These are phyloP conservation scores for Chlamydomonas sp. DNA, from an alignment of 139 green algal species.

Conservation along the genomic window DNA sequence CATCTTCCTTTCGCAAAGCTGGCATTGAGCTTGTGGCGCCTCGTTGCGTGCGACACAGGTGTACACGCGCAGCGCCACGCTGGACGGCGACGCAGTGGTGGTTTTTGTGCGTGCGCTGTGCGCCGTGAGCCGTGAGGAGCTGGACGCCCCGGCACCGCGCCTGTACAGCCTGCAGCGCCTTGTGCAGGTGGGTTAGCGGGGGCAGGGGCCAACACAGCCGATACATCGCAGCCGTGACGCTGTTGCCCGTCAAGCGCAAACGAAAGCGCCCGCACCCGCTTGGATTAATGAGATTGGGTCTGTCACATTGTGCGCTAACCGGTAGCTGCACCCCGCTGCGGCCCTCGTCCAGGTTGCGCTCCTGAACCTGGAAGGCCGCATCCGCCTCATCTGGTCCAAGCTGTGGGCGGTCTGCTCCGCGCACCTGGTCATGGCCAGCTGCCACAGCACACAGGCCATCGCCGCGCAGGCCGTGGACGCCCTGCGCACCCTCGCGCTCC, in stretches of 20 bases:
- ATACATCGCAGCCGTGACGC: too few relatives aligned
- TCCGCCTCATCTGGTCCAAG: conserved; percentile 88
- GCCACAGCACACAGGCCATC: conserved; percentile 72
- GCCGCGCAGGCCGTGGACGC: conserved; percentile 80
- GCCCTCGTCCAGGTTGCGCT: conserved; percentile 48
- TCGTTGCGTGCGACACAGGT: conserved; percentile 34
- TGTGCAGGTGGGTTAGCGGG: conserved; percentile 8
- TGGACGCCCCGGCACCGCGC: conserved; percentile 60
- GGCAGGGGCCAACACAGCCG: background rate
- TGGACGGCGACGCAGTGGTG: conserved; percentile 93
- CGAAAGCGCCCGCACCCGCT: too few relatives aligned
- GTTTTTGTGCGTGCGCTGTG: conserved; percentile 91
- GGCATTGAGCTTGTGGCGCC: too few relatives aligned
- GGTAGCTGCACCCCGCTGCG: background rate
- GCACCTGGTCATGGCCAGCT: conserved; percentile 87
- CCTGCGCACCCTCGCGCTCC: conserved; percentile 70
- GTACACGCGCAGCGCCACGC: conserved; percentile 55
- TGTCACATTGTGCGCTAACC: too few relatives aligned
- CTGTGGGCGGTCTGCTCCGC: conserved; percentile 85
- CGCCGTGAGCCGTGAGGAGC: conserved; percentile 84
- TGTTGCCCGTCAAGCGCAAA: too few relatives aligned
- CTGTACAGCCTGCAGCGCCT: conserved; percentile 70
- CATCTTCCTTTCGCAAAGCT: too few relatives aligned
- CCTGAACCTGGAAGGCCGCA: conserved; percentile 83
- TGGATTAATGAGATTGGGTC: too few relatives aligned